Evolutionary conservation across 2,329 filamentous ascomycete genomes (phyloP).

Genomic region (Tolypocladium endophyticum): DNA sequence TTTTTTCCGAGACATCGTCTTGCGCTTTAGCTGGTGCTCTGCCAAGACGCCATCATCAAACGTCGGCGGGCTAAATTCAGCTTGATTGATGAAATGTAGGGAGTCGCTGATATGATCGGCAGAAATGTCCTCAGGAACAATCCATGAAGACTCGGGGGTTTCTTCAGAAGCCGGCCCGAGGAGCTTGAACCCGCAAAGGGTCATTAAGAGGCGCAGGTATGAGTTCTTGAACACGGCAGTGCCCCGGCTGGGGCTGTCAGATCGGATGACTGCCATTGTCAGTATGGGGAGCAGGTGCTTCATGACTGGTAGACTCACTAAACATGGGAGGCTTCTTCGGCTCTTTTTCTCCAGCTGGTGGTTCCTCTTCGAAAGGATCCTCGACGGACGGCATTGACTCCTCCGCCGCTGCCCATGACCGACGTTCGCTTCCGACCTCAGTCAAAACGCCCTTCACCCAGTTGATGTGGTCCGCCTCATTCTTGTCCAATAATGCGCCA

Average conservation of each 20-base stretch:
- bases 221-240: conserved; percentile 81
- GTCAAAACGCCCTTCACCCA: conserved; percentile 71
- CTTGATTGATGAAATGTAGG: conserved; percentile 63
- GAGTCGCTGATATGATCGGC: conserved; percentile 57
- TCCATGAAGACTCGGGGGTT: conserved; percentile 66
- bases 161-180: conserved; percentile 48
- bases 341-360: conserved; percentile 13
- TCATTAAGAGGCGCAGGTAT: conserved; percentile 76
- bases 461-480: conserved; percentile 61
- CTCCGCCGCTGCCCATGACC: conserved; percentile 66
- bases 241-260: conserved; percentile 56
- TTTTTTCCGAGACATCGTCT: conserved; percentile 42
- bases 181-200: conserved; percentile 59
- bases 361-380: conserved; percentile 21
- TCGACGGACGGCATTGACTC: conserved; percentile 39
- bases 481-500: conserved; percentile 68
- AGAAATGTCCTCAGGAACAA: conserved; percentile 56
- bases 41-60: conserved; percentile 69
- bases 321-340: conserved; percentile 21
- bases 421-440: conserved; percentile 60
- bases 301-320: conserved; percentile 14
- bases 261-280: conserved; percentile 40
- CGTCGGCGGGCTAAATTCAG: conserved; percentile 65
- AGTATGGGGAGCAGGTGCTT: conserved; percentile 11
- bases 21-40: conserved; percentile 69